Evolutionary conservation across 1,284 basidiomycete species (phyloP), one percentile per base, ranked within the genome.

Genomic region (Cutaneotrichosporon dermatis): DNA sequence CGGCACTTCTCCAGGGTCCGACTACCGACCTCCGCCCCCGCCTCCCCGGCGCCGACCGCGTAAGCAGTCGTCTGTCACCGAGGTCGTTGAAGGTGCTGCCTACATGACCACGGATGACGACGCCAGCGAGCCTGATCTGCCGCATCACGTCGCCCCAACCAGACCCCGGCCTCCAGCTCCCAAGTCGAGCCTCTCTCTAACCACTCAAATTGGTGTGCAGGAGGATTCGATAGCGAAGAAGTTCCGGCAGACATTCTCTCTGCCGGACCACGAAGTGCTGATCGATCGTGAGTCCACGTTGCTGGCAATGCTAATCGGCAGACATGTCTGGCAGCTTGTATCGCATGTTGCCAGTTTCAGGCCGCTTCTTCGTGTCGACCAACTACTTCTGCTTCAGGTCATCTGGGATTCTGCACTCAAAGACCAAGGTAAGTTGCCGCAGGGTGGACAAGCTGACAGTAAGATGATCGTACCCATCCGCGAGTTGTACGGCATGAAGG

Each of bases 391-490:
- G 90, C 77, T 95, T 95, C 83, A 87, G 88, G 70, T 90, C 91
- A 3, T 88, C 84, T 49, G 87, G 88, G 2, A 83, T 89, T 7
- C 73, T 93, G 48, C 83, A 85, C 56, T 25, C 25, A 2, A 87
- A 86, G 72, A 94, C 91, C 11, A 84, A 85, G 79, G 91, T 90
- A 70, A 66, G 85, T 11, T 25, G 3, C 25, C 2, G 2, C 25
- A 25, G 25, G 25, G 25, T 25, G 25, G 25, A 3, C 25, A 25
- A 25, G 15, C 16, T 60, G 33, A 57, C 42, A 12, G 40, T 70
- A 25, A 96, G 90, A 97, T 99, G 94, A 86, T 95, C 39, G 81
- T 98, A 15, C 95, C 95, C 5, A 85, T 96, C 57, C 84, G 85
- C 54, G 94, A 98, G 73, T 84, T 98, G 50, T 81, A 96, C 39